Evolutionary conservation across 179 eudicot species (phyloP), one percentile per base, ranked within the genome.

Genomic region (Silene coronaria): DNA sequence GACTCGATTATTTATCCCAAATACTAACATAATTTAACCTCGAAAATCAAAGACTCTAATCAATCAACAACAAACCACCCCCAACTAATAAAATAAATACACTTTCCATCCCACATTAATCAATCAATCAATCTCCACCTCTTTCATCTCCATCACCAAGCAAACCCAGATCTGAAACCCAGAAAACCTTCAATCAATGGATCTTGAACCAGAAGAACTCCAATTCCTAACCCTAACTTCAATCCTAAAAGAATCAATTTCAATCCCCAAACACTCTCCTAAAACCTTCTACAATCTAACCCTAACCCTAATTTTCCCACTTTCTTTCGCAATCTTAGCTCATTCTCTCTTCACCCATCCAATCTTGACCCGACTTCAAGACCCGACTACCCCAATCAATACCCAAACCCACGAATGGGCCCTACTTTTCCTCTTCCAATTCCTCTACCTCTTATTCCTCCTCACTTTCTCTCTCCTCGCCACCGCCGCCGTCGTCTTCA

Each of bases 301-400:
- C 78, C 86, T 91, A 42, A 77, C 96, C 83, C 84, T 91, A 60
- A 80, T 94, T n/a, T 94, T 94, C 89, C 98, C 98, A 16, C 88
- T 94, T 10, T 94, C 98, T 3, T 91, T 94, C 74, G 97, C 96
- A 12, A 92, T 94, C 71, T 78, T 94, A 22, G 98, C 94, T n/a
- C 97, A 94, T 80, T 90, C 97, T 4, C 85, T 94, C 46, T 91
- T 94, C 88, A 94, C 97, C 5, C 93, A 89, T 81, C 97, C 98
- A 0, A 82, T 94, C 32, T 77, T 94, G 57, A 0, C 87, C 32
- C 89, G 86, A 57, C 85, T 90, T 46, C 89, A 86, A 46, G 83
- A 87, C 73, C 85, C 89, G 0, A 5, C 71, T 5, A 75, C 74
- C 21, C 84, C 68, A 6, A 21, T 82, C 36, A 30, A 45, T 17